phyloP scores from a whole-genome alignment of 371 early-diverging fungal species.

The Coemansia sp. region DNA sequence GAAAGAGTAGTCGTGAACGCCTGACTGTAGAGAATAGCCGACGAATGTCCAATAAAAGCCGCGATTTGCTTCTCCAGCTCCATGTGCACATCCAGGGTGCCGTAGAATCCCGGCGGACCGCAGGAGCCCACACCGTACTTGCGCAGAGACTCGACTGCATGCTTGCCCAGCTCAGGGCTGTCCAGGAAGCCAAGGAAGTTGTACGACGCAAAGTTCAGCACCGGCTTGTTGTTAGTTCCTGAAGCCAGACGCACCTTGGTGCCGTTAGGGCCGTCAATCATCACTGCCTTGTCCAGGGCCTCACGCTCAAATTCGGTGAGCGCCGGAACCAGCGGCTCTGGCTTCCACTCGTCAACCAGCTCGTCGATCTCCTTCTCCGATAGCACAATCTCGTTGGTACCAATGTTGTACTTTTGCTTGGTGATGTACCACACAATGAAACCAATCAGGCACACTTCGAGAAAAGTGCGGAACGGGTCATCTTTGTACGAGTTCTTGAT shows the following conservation, averaged over 20 bases:
- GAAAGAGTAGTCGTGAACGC: slow-evolving; percentile 92
- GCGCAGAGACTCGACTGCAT: slow-evolving; percentile 83
- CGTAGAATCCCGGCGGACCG: slow-evolving; percentile 99
- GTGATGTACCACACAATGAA: slow-evolving; percentile 87
- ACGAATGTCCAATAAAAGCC: slow-evolving; percentile 83
- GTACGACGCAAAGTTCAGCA: slow-evolving; percentile 77
- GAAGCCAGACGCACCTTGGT: slow-evolving; percentile 48
- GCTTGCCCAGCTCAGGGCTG: slow-evolving; percentile 70
- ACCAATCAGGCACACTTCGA: slow-evolving; percentile 83
- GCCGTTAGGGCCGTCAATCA: slow-evolving; percentile 68
- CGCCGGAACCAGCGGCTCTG: slow-evolving; percentile 89
- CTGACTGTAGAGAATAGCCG: slow-evolving; percentile 98
- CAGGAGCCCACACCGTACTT: slow-evolving; percentile 99
- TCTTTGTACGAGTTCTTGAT: slow-evolving; percentile 60
- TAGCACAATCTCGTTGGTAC: slow-evolving; percentile 75
- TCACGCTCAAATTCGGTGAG: slow-evolving; percentile 70
- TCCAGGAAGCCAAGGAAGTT: slow-evolving; percentile 86
- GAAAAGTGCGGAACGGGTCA: slow-evolving; percentile 59
- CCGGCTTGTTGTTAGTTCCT: slow-evolving; percentile 34
- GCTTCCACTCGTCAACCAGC: slow-evolving; percentile 93
- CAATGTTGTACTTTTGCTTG: slow-evolving; percentile 68
- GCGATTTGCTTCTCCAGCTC: slow-evolving; percentile 92
- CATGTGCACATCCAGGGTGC: slow-evolving; percentile 98
- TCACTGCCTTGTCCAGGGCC: slow-evolving; percentile 77
- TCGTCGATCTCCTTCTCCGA: slow-evolving; percentile 95